Percentiles rank a stretch among this genome's conserved stretches.
Conservation (phyloP, 768 basidiomycete species). For the Clitopilus passeckerianus region DNA sequence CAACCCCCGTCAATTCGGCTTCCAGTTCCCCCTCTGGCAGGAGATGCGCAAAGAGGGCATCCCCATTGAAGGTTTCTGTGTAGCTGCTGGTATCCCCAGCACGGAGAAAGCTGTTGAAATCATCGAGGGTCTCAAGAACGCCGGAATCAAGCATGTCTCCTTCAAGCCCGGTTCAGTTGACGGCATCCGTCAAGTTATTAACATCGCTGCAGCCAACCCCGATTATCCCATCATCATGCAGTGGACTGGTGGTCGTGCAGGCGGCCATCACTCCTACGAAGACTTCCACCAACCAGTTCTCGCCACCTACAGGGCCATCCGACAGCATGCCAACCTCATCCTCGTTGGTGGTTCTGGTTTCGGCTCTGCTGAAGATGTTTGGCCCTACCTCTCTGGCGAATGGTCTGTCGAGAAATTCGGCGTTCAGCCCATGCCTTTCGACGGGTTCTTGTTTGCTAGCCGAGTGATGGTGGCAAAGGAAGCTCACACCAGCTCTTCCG, state of each 20-base stretch:
- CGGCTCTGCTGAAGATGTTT: slow-evolving; percentile 90
- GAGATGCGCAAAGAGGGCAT: slow-evolving; percentile 94
- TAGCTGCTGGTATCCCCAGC: slow-evolving; percentile 94
- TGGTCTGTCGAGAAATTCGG: slow-evolving; percentile 84
- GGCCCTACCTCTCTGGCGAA: slow-evolving; percentile 95
- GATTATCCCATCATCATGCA: slow-evolving; percentile 97
- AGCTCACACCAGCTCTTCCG: slow-evolving; percentile 89
- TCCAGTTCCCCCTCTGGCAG: slow-evolving; percentile 98
- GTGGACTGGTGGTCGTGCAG: slow-evolving; percentile 99
- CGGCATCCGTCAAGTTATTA: slow-evolving; percentile 95
- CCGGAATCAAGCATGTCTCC: slow-evolving; percentile 92
- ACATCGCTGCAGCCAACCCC: slow-evolving; percentile 90
- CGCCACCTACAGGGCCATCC: slow-evolving; percentile 84
- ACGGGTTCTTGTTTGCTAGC: slow-evolving; percentile 93
- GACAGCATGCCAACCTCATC: slow-evolving; percentile 82
- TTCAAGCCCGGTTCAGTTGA: slow-evolving; percentile 99
- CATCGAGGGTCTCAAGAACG: slow-evolving; percentile 72
- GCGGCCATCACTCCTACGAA: slow-evolving; percentile 97
- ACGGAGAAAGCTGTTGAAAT: slow-evolving; percentile 98
- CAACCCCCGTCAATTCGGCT: slow-evolving; percentile 94
- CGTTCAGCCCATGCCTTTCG: slow-evolving; percentile 95
- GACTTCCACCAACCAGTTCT: slow-evolving; percentile 98
- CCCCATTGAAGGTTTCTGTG: slow-evolving; percentile 98
- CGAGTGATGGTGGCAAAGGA: slow-evolving; percentile 99
- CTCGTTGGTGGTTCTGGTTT: slow-evolving; percentile 96